Conservation (phyloP, 192 early-diverging fungal species). For the Coemansia sp. region DNA sequence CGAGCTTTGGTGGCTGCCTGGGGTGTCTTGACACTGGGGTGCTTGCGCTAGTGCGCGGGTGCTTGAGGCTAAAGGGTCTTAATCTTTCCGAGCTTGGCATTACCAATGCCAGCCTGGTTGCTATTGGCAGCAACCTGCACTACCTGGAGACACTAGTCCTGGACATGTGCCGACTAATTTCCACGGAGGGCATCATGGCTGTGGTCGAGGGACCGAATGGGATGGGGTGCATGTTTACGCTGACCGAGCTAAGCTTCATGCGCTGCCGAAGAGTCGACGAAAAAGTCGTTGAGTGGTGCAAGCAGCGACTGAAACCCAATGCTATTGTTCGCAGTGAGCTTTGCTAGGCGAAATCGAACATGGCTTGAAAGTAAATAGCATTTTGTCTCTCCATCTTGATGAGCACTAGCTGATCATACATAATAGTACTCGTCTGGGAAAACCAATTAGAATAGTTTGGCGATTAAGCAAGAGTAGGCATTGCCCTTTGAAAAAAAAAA, state of each 20-base stretch:
- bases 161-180: constrained; percentile 26
- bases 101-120: constrained; percentile 12
- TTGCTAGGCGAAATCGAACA: not conserved
- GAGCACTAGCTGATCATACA: too few relatives aligned
- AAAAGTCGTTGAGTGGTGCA: constrained; percentile 31
- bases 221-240: constrained; percentile 34
- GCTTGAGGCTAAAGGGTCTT: constrained; percentile 10
- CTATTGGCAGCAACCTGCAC: constrained; percentile 24
- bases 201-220: constrained; percentile 19
- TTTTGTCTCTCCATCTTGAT: not conserved
- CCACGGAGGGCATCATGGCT: constrained; percentile 21
- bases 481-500: too few relatives aligned
- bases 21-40: constrained; percentile 23
- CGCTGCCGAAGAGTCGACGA: constrained; percentile 5
- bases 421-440: too few relatives aligned
- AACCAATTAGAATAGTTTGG: too few relatives aligned
- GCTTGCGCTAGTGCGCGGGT: constrained; percentile 21
- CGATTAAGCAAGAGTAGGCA: not conserved
- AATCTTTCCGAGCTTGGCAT: constrained; percentile 24
- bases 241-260: constrained; percentile 22
- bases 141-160: constrained; percentile 23
- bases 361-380: not conserved
- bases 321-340: constrained; percentile 9
- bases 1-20: constrained; percentile 26
- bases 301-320: constrained; percentile 16